Evolutionary conservation across 805 yeast genomes (phyloP), one percentile per base, ranked within the genome.

Genomic region (Zygoascus tannicola): DNA sequence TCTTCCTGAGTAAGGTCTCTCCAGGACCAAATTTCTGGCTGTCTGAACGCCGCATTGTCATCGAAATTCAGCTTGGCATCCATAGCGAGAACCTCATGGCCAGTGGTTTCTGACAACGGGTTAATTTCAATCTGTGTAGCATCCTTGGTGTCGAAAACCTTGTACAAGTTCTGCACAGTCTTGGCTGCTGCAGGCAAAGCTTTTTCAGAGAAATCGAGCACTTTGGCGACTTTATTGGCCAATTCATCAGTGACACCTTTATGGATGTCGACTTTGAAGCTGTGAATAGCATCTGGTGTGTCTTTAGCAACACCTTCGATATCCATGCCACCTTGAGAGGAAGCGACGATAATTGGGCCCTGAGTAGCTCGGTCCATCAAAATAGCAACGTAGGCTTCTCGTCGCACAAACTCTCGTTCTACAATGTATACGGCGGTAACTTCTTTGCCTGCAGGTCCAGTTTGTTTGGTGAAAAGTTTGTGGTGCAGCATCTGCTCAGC

Each of bases 311-410:
- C 97, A 65, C 95, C 95, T 75, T 92, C 99, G 61, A 92, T 92
- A 71, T 92, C 96, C 95, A 92, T 88, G 74, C 99, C 99, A 73
- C 99, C 99, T 71, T 92, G 92, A 51, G 94, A 73, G 28, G 97
- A 87, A 41, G 96, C 96, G 52, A 92, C 95, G 61, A 92, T 84
- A 70, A 92, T 74, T 48, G 97, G 95, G 55, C 76, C 72, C 69
- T 88, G 94, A 54, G 81, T 76, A 56, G 80, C 76, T 73, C 99
- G 86, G 75, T 92, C 97, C 83, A 88, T 77, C 56, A 92, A 75
- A 56, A 92, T 86, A 50, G 97, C 94, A 55, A 92, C 69, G 70
- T 92, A 92, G 46, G 97, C 94, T 73, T 92, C 99, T 56, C 94
- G 87, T 58, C 80, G 74, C 48, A 92, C 95, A 61, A 84, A 83